A percentile compares a stretch with the other conserved stretches of the same genome.
Evolutionary conservation across 768 basidiomycete species (phyloP).

Genomic region (Boletus pseudo-olivaceus): DNA sequence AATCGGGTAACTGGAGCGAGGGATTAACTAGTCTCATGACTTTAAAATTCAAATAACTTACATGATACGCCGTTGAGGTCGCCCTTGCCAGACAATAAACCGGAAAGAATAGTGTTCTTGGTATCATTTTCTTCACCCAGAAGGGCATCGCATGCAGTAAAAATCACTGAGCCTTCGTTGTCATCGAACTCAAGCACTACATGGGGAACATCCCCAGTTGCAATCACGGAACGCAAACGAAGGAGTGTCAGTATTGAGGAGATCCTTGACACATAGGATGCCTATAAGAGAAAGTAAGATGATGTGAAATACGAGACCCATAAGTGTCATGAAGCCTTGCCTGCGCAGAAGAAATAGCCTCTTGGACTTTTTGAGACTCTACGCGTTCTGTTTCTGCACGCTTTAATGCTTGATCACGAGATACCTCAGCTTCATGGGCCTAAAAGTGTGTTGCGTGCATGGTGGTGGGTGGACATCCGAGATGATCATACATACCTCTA

Average conservation of each 20-base stretch:
- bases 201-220: conserved; percentile 41
- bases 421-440: conserved; percentile 62
- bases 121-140: conserved; percentile 50
- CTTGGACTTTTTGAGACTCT: conserved; percentile 51
- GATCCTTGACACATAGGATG: conserved; percentile 39
- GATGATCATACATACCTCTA: conserved; percentile 68
- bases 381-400: conserved; percentile 54
- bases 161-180: conserved; percentile 52
- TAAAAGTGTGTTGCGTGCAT: conserved; percentile 25
- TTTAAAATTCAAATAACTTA: conserved; percentile 33
- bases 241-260: conserved; percentile 56
- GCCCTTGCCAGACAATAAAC: conserved; percentile 55
- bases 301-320: neutral
- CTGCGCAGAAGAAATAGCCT: conserved; percentile 57
- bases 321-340: conserved; percentile 33
- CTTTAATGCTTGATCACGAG: conserved; percentile 52
- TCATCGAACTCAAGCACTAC: conserved; percentile 44
- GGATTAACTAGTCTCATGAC: conserved; percentile 6
- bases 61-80: conserved; percentile 62
- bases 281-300: conserved; percentile 34
- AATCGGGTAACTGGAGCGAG: conserved; percentile 55
- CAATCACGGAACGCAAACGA: conserved; percentile 51
- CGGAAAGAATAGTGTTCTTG: conserved; percentile 50
- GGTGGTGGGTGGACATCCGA: neutral
- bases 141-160: conserved; percentile 50